These are phyloP conservation scores for Glaciozyma martinii DNA, from an alignment of 768 basidiomycete genomes.

Conservation along the genomic window DNA sequence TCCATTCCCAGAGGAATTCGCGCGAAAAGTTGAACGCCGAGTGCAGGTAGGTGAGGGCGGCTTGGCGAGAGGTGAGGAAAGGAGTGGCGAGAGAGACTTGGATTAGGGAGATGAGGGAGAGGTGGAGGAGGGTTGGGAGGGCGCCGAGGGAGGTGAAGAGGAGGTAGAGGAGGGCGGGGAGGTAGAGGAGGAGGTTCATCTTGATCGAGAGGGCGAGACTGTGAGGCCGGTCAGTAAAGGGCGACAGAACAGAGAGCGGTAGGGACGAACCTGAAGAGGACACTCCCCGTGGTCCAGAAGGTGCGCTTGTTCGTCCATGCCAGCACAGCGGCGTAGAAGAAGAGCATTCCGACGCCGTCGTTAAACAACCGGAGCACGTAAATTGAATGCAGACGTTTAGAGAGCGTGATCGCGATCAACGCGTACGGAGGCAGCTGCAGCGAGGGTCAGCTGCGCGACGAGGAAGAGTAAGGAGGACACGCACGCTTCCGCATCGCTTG, in stretches of 20 bases:
- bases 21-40: conserved; percentile 80
- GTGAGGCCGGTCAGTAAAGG: conserved; percentile 10
- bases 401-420: conserved; percentile 57
- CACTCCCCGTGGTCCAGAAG: conserved; percentile 54
- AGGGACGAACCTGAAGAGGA: conserved; percentile 58
- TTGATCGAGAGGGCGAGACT: conserved; percentile 83
- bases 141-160: conserved; percentile 40
- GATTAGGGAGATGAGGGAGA: conserved; percentile 36
- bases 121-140: conserved; percentile 37
- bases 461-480: conserved; percentile 45
- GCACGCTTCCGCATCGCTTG: conserved; percentile 44
- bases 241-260: not conserved
- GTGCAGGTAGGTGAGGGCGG: conserved; percentile 57
- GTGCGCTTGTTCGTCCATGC: conserved; percentile 46
- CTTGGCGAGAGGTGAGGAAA: conserved; percentile 51
- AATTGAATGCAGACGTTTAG: conserved; percentile 90
- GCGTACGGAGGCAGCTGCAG: conserved; percentile 32
- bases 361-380: conserved; percentile 88
- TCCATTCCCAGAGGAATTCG: conserved; percentile 89
- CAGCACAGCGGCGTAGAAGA: conserved; percentile 51
- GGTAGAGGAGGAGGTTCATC: conserved; percentile 84
- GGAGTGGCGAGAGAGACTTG: conserved; percentile 61
- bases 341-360: conserved; percentile 64
- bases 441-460: not conserved
- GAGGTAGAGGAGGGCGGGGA: conserved; percentile 77